Base-by-base conservation (phyloP, 495 filamentous ascomycete genomes). In the Halenospora varia region DNA sequence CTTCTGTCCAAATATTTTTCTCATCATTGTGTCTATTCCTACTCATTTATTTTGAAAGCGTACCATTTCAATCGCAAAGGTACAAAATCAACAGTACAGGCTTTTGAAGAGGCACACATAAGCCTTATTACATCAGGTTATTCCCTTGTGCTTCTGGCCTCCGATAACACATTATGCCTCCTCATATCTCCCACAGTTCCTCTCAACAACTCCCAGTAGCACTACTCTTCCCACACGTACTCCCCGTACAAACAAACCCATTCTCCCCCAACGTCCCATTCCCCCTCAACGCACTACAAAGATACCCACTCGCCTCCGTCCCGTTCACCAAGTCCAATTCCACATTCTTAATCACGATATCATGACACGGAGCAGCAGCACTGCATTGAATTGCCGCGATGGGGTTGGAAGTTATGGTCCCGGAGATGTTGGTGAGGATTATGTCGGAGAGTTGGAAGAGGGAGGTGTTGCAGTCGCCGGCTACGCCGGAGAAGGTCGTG, bases 391-490 rank as follows among this genome's bases (percentile, higher is more conserved):
- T 62, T 18, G 63, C 69, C 2, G 66, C 63, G 10, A 73, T 63
- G n/a, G 62, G 58, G 6, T 62, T 39, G 10, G 59, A 62, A 13
- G 53, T 23, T 0, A 62, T 66, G 8, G 71, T 73, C 0, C 73
- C 73, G 0, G 24, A 54, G 10, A 73, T 48, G 35, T 65, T 57
- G 3, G 39, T 11, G 13, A 74, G 55, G 6, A 40, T 48, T n/a
- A 73, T 45, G 49, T 71, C 59, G 6, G 48, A 44, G 41, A 76
- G 63, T 51, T 73, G 62, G 54, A 76, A 76, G 40, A 66, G 35
- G 0, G 73, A 73, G 42, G 65, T 68, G 11, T 70, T 75, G 55
- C 73, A 76, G 56, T 76, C 71, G 2, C 68, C 69, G 0, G 70
- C 63, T 17, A 66, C 64, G 3, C 70, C 71, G 2, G 49, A 67